A percentile compares a stretch with the other conserved stretches of the same genome.
phyloP scores from a whole-genome alignment of 257 asterid genomes.

The Solanum gracilifrons region DNA sequence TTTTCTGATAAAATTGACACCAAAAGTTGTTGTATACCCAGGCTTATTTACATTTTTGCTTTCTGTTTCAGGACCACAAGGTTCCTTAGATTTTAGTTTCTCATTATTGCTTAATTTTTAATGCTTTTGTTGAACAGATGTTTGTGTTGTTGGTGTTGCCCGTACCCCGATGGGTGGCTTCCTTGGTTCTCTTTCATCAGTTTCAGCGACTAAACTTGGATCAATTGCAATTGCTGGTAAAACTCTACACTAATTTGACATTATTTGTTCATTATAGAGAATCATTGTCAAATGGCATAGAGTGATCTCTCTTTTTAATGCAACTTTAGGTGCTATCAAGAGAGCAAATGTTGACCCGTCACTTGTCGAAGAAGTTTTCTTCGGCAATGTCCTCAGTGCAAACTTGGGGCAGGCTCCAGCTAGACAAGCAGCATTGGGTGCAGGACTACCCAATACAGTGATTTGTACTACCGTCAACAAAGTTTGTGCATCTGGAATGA shows the following conservation, averaged over 20 bases:
- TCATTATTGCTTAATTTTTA: not conserved
- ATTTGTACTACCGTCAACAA: slow-evolving; percentile 86
- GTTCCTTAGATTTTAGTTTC: not conserved
- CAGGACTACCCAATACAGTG: slow-evolving; percentile 82
- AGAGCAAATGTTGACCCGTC: slow-evolving; percentile 84
- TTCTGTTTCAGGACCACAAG: not conserved
- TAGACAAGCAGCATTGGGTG: slow-evolving; percentile 97
- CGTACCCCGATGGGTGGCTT: slow-evolving; percentile 97
- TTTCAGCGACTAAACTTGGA: slow-evolving; percentile 93
- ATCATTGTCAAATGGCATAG: not conserved
- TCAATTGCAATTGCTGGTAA: slow-evolving; percentile 83
- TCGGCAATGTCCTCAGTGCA: slow-evolving; percentile 96
- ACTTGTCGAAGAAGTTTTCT: slow-evolving; percentile 82
- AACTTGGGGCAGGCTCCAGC: slow-evolving; percentile 99
- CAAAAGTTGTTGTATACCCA: not conserved
- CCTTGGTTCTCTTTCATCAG: slow-evolving; percentile 84
- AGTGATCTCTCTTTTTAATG: not conserved
- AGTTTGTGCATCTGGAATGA: slow-evolving; percentile 99
- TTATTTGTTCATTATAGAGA: not conserved
- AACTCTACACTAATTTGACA: slow-evolving; percentile 2
- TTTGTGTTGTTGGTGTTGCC: slow-evolving; percentile 92
- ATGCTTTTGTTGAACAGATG: slow-evolving; percentile 38
- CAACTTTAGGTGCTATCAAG: slow-evolving; percentile 71
- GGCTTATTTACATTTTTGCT: not conserved
- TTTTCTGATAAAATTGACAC: not conserved